A percentile compares a stretch with the other conserved stretches of the same genome.
Evolutionary conservation across 306 rosid genomes (phyloP).

Genomic region (Glycyrrhiza uralensis): DNA sequence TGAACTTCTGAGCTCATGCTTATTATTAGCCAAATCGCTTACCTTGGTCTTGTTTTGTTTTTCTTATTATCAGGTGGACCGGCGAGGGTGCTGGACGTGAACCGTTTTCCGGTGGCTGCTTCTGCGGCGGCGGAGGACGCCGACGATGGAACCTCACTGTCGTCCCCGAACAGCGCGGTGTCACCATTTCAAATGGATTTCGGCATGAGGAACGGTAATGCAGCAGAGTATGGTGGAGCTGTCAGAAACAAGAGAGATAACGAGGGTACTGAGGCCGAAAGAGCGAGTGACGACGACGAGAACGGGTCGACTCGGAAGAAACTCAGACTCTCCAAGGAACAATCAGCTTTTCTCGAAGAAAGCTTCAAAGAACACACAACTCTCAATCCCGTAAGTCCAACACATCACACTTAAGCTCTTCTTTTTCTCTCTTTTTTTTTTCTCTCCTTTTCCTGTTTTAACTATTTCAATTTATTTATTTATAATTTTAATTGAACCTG

Average conservation of each 20-base stretch:
- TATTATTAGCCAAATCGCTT: too few species aligned
- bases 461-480: neutral
- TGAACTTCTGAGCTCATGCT: too few species aligned
- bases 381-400: conserved; percentile 64
- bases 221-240: conserved; percentile 18
- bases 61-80: conserved; percentile 33
- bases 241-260: conserved; percentile 57
- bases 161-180: conserved; percentile 76
- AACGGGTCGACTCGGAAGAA: conserved; percentile 86
- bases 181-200: conserved; percentile 81
- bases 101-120: conserved; percentile 33
- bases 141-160: conserved; percentile 52
- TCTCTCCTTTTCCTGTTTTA: neutral
- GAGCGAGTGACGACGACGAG: conserved; percentile 71
- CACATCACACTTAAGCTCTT: neutral
- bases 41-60: neutral
- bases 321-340: conserved; percentile 88
- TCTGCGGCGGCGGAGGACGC: conserved; percentile 38
- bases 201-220: conserved; percentile 30
- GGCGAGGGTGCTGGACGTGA: conserved; percentile 58
- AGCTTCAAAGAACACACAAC: conserved; percentile 95
- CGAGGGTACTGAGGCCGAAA: conserved; percentile 38
- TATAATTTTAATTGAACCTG: neutral
- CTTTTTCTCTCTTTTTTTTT: neutral
- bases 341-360: conserved; percentile 93